A percentile compares a stretch with the other conserved stretches of the same genome.
These are phyloP conservation scores for Pseudogymnoascus verrucosus DNA, from an alignment of 2,329 filamentous ascomycete genomes.

Conservation along the genomic window DNA sequence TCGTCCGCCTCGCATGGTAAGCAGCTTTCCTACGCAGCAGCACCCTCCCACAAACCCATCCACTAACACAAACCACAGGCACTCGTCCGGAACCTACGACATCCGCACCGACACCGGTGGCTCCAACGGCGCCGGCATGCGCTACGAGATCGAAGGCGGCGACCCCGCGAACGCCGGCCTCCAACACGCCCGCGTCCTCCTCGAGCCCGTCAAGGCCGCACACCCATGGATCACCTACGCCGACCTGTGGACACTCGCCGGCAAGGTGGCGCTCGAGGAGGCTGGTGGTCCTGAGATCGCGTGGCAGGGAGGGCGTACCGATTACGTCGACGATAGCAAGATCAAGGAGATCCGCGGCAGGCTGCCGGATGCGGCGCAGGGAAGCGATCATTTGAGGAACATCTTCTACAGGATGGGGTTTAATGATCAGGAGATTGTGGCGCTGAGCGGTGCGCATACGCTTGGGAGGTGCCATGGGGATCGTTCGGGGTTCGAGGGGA, in stretches of 20 bases:
- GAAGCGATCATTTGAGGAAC: slow-evolving; percentile 44
- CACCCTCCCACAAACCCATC: not conserved
- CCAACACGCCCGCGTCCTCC: slow-evolving; percentile 54
- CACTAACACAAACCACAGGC: slow-evolving; percentile 33
- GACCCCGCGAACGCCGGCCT: slow-evolving; percentile 59
- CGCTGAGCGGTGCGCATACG: slow-evolving; percentile 47
- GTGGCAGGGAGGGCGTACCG: slow-evolving; percentile 52
- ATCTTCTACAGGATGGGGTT: slow-evolving; percentile 55
- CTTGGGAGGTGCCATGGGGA: slow-evolving; percentile 48
- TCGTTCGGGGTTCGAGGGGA: slow-evolving; percentile 48
- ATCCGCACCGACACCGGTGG: slow-evolving; percentile 51
- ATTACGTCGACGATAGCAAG: slow-evolving; percentile 53
- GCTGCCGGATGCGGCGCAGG: slow-evolving; percentile 46
- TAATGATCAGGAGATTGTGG: slow-evolving; percentile 52
- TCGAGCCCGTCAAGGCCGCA: slow-evolving; percentile 51
- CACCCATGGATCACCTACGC: slow-evolving; percentile 59
- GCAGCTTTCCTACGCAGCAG: slow-evolving; percentile 15
- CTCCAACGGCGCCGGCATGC: slow-evolving; percentile 58
- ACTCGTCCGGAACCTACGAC: slow-evolving; percentile 57
- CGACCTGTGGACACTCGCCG: slow-evolving; percentile 57
- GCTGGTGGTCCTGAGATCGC: slow-evolving; percentile 51
- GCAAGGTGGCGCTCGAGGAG: slow-evolving; percentile 48
- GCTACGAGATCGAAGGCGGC: slow-evolving; percentile 55
- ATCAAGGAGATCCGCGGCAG: slow-evolving; percentile 43
- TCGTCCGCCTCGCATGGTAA: slow-evolving; percentile 56